These are phyloP conservation scores for Paspalum vaginatum DNA, from an alignment of 176 grass and related monocot species.

Conservation along the genomic window DNA sequence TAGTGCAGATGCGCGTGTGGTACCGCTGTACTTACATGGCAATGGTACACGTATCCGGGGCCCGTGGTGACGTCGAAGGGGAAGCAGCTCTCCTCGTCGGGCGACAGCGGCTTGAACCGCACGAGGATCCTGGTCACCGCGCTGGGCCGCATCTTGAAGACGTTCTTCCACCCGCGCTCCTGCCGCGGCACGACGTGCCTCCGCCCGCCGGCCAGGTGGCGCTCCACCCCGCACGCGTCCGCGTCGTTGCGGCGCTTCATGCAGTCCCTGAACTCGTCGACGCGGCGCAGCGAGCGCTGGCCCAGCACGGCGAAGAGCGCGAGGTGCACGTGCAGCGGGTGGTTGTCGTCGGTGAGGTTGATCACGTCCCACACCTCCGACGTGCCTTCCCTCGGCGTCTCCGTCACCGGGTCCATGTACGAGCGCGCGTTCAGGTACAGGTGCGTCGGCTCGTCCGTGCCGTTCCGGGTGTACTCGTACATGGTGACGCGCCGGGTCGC, in stretches of 20 bases:
- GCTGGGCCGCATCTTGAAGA: conserved; percentile 73
- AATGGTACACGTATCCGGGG: conserved; percentile 92
- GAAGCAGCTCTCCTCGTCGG: conserved; percentile 34
- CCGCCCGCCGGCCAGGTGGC: conserved; percentile 37
- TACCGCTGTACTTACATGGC: conserved; percentile 65
- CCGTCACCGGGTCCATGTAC: conserved; percentile 76
- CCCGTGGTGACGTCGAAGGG: conserved; percentile 70
- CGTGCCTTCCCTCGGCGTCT: conserved; percentile 69
- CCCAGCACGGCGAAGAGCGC: conserved; percentile 58
- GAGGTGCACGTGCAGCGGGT: conserved; percentile 88
- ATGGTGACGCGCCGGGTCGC: conserved; percentile 59
- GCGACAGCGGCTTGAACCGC: conserved; percentile 63
- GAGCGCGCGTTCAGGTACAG: conserved; percentile 78
- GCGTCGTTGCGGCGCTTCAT: conserved; percentile 71
- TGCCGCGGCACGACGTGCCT: conserved; percentile 39
- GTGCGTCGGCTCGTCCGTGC: conserved; percentile 78
- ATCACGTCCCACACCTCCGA: conserved; percentile 86
- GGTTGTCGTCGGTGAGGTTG: conserved; percentile 94
- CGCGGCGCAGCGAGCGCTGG: conserved; percentile 49
- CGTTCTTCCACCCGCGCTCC: conserved; percentile 93
- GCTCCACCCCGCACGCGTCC: conserved; percentile 33
- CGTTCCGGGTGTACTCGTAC: conserved; percentile 77
- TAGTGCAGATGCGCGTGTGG: neutral
- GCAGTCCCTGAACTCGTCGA: conserved; percentile 64
- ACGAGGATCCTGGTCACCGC: conserved; percentile 63